Evolutionary conservation across 1,139 yeast species (phyloP).

Genomic region (Debaryomyces nepalensis): DNA sequence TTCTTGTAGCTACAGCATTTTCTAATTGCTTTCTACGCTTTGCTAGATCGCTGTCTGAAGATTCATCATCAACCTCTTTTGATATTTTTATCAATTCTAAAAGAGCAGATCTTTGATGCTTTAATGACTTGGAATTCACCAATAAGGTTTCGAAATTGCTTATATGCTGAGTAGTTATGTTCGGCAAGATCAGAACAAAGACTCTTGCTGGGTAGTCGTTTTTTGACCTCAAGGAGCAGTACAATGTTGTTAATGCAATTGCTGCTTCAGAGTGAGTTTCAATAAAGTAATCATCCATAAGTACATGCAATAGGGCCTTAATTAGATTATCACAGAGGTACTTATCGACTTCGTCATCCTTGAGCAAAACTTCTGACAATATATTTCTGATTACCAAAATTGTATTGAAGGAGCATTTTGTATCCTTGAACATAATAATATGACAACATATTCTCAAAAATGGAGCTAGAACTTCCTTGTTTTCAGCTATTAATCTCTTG

Average conservation of each 20-base stretch:
- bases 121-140: constrained; percentile 62
- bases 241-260: constrained; percentile 78
- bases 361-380: constrained; percentile 64
- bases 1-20: constrained; percentile 41
- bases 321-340: constrained; percentile 66
- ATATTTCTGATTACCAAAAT: constrained; percentile 78
- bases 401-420: constrained; percentile 90
- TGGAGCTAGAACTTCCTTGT: constrained; percentile 75
- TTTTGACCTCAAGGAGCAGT: constrained; percentile 71
- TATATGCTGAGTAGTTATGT: constrained; percentile 48
- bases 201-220: constrained; percentile 58
- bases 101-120: constrained; percentile 76
- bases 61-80: constrained; percentile 32
- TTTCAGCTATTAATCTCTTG: constrained; percentile 65
- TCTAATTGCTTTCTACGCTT: constrained; percentile 57
- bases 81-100: constrained; percentile 63
- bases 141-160: constrained; percentile 63
- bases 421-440: constrained; percentile 80
- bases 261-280: constrained; percentile 94
- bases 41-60: constrained; percentile 43
- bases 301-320: constrained; percentile 53
- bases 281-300: constrained; percentile 75
- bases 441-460: constrained; percentile 77
- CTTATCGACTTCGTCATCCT: constrained; percentile 78
- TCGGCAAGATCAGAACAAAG: constrained; percentile 49